These are phyloP conservation scores for Rhynchospora breviuscula DNA, from an alignment of 176 grass and related monocot genomes.

Conservation along the genomic window DNA sequence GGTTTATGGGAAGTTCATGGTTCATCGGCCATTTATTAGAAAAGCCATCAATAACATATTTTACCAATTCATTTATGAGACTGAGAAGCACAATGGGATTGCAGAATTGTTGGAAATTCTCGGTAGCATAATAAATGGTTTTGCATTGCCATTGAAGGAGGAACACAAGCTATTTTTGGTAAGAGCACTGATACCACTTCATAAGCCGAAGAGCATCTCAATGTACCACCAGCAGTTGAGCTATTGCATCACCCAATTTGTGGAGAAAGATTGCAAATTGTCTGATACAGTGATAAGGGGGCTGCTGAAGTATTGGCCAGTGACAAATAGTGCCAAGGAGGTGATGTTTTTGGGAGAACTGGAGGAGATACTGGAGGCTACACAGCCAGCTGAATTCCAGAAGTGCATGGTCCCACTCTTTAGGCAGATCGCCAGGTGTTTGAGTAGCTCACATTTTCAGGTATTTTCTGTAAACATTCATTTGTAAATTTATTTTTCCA, in stretches of 20 bases:
- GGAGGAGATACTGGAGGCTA: conserved; percentile 82
- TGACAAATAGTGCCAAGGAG: conserved; percentile 81
- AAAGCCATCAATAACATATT: conserved; percentile 87
- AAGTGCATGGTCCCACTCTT: conserved; percentile 93
- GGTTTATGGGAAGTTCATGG: conserved; percentile 94
- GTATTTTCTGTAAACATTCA: conserved; percentile 32
- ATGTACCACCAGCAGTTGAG: conserved; percentile 74
- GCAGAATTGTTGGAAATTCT: conserved; percentile 79
- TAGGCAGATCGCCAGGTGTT: conserved; percentile 55
- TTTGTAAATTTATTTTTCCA: background rate
- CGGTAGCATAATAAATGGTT: conserved; percentile 82
- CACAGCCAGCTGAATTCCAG: conserved; percentile 72
- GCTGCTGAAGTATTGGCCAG: conserved; percentile 79
- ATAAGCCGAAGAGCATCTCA: conserved; percentile 62
- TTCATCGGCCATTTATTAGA: conserved; percentile 68
- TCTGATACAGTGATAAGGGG: conserved; percentile 77
- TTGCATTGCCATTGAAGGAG: conserved; percentile 83
- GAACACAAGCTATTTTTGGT: conserved; percentile 81
- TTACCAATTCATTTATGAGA: conserved; percentile 88
- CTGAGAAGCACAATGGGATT: conserved; percentile 80
- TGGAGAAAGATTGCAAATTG: conserved; percentile 81
- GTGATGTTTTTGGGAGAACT: conserved; percentile 82
- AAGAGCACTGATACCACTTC: conserved; percentile 64
- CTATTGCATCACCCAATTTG: conserved; percentile 77
- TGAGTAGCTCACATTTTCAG: conserved; percentile 87